These are phyloP conservation scores for Argentina anserina DNA, from an alignment of 306 rosid genomes.

Conservation along the genomic window DNA sequence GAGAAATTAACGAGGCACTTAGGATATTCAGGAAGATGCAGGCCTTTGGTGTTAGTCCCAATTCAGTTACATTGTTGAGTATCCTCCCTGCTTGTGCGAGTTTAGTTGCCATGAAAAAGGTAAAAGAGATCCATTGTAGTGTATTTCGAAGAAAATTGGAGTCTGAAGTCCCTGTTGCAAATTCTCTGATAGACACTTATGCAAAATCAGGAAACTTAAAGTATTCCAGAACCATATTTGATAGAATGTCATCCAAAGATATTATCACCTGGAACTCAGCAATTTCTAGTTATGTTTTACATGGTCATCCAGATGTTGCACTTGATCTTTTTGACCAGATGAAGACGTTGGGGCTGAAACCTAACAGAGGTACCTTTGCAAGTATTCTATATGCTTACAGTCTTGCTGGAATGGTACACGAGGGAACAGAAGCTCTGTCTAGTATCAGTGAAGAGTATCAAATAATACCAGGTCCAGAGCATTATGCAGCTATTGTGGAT, in stretches of 20 bases:
- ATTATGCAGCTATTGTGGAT: conserved; percentile 71
- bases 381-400: conserved; percentile 65
- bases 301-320: conserved; percentile 59
- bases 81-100: conserved; percentile 71
- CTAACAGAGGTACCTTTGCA: conserved; percentile 76
- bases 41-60: conserved; percentile 46
- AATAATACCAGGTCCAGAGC: conserved; percentile 66
- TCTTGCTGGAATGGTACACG: conserved; percentile 61
- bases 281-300: conserved; percentile 67
- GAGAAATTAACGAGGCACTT: conserved; percentile 68
- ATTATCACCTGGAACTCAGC: conserved; percentile 82
- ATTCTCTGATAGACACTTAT: conserved; percentile 69
- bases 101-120: conserved; percentile 59
- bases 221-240: conserved; percentile 61
- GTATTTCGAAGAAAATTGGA: conserved; percentile 59
- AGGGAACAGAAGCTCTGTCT: conserved; percentile 61
- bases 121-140: conserved; percentile 78
- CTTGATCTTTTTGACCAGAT: conserved; percentile 59
- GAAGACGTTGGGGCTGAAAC: conserved; percentile 56
- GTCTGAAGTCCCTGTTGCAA: conserved; percentile 55
- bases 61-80: conserved; percentile 69
- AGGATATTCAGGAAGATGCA: conserved; percentile 81
- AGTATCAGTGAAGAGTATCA: conserved; percentile 52
- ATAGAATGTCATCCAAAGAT: conserved; percentile 64
- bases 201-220: conserved; percentile 74